These are phyloP conservation scores for Crinitomyces ghanaensis DNA, from an alignment of 805 yeast species.

Conservation along the genomic window DNA sequence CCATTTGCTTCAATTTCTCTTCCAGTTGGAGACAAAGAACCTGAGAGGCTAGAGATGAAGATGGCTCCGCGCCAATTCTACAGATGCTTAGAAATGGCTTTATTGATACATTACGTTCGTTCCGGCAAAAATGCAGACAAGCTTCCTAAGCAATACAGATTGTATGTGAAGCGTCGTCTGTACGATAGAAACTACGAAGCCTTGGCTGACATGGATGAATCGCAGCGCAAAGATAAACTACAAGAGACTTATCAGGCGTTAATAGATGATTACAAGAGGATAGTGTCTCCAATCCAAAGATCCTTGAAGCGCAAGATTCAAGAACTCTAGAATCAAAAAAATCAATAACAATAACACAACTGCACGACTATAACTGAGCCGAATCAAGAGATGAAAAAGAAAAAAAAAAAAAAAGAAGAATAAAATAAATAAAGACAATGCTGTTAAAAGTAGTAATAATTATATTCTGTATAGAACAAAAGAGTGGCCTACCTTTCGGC, in stretches of 20 bases:
- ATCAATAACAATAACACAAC: neutral
- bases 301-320: no score
- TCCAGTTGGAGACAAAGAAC: constrained; percentile 11
- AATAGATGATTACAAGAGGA: constrained; percentile 58
- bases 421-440: no score
- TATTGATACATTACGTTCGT: constrained; percentile 37
- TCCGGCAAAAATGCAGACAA: constrained; percentile 57
- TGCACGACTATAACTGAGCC: no score
- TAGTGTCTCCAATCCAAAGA: no score
- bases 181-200: constrained; percentile 75
- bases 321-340: neutral
- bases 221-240: constrained; percentile 55
- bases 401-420: no score
- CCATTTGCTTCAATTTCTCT: no score
- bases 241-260: constrained; percentile 63
- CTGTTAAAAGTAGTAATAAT: no score
- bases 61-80: constrained; percentile 69
- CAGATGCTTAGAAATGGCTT: constrained; percentile 65
- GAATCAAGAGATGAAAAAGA: no score
- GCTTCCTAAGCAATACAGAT: constrained; percentile 30
- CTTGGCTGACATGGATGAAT: constrained; percentile 38
- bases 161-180: constrained; percentile 62
- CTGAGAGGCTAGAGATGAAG: constrained; percentile 34
- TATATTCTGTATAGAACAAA: no score
- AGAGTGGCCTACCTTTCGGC: no score